Evolutionary conservation across 2,329 filamentous ascomycete genomes (phyloP), one percentile per base, ranked within the genome.

Genomic region (Dothistroma pini): DNA sequence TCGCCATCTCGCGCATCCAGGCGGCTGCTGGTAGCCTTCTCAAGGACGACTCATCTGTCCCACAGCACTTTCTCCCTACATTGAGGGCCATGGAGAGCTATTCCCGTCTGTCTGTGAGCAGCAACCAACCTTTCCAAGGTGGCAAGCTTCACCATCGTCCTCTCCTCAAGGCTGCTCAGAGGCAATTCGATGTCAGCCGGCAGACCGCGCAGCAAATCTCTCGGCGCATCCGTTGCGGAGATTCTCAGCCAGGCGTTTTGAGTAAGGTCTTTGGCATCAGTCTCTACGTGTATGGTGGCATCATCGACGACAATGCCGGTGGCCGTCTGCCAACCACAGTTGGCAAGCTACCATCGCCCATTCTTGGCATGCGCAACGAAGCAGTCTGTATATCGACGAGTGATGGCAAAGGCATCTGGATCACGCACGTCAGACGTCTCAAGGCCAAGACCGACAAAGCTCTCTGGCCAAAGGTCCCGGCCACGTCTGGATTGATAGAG

Each of bases 401-500:
- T 41, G 77, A 79, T 52, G 70, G 72, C 49, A 75, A 74, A 31
- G 77, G 75, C 34, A 61, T 79, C 49, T 79, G 77, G 77, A 75
- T 79, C 61, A 76, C 75, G 0, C 76, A 79, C 58, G 58, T 77
- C 8, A 73, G 77, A 21, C 71, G 75, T 6, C 69, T 75, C 51
- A 78, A 78, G 69, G 67, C 67, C 52, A 77, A 75, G 64, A 63
- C 66, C 9, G 76, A 78, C 62, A 65, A 69, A 29, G 71, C 75
- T 21, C 69, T 79, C 8, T 78, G 75, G 76, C 77, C 77, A 29
- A 79, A 79, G 56, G 73, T 78, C 0, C 75, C 76, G 0, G 76
- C 77, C 0, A 70, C 72, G 1, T 65, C 66, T 5, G 73, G 75
- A 4, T 70, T 79, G 12, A 35, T 69, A 10, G 66, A 75, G 57